Percentiles rank a stretch among this genome's conserved stretches.
These are phyloP conservation scores for Sclerotinia minor DNA, from an alignment of 2,329 filamentous ascomycete species.

Conservation along the genomic window DNA sequence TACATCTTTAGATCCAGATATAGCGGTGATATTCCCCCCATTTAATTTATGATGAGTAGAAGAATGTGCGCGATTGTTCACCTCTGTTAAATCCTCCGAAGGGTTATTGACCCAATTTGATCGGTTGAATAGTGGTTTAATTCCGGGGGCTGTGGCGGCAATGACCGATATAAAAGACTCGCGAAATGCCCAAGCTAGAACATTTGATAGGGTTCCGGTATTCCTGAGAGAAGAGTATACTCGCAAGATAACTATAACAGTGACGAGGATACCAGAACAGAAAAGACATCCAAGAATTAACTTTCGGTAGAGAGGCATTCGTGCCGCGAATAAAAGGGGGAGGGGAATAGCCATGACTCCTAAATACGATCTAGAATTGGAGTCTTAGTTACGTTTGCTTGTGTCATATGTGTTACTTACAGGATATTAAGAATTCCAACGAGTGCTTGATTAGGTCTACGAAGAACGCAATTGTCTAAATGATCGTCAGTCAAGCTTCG, in stretches of 20 bases:
- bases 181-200: background rate
- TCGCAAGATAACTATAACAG: background rate
- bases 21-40: background rate
- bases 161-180: background rate
- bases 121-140: slow-evolving; percentile 3
- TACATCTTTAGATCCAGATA: background rate
- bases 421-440: slow-evolving; percentile 14
- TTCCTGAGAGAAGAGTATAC: background rate
- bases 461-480: slow-evolving; percentile 3
- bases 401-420: background rate
- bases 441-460: background rate
- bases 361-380: background rate
- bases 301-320: background rate
- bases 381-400: background rate
- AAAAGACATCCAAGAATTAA: background rate
- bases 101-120: background rate
- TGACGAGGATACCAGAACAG: slow-evolving; percentile 1
- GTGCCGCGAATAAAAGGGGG: slow-evolving; percentile 9
- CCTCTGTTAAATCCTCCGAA: background rate
- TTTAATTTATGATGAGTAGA: background rate
- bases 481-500: background rate
- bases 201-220: background rate
- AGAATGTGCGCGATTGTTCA: background rate
- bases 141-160: background rate
- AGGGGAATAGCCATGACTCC: slow-evolving; percentile 8